A percentile compares a stretch with the other conserved stretches of the same genome.
Evolutionary conservation across 805 yeast species (phyloP).

Genomic region (Hanseniaspora thailandica): DNA sequence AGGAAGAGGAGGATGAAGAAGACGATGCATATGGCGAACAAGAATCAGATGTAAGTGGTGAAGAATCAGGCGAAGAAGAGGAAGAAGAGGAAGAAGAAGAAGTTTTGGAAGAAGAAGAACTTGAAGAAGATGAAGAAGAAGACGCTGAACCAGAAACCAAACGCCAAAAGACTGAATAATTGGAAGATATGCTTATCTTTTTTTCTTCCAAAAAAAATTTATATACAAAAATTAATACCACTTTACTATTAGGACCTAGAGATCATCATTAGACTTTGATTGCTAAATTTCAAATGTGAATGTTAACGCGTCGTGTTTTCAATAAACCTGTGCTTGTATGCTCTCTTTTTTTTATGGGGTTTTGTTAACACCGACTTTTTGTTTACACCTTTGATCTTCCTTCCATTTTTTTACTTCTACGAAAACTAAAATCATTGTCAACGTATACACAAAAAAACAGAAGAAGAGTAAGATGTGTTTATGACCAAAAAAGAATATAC

Average conservation of each 20-base stretch:
- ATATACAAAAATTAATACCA: too few relatives aligned
- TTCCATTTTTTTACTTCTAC: neutral
- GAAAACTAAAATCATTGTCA: neutral
- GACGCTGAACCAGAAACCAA: conserved; percentile 18
- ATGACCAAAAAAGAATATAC: too few relatives aligned
- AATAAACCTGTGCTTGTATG: too few relatives aligned
- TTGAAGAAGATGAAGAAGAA: conserved; percentile 27
- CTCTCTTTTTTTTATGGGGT: neutral
- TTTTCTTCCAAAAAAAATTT: too few relatives aligned
- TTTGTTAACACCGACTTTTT: neutral
- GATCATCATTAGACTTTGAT: neutral
- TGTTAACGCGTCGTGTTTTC: neutral
- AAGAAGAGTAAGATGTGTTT: too few relatives aligned
- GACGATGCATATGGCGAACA: conserved; percentile 40
- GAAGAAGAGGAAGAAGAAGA: conserved; percentile 34
- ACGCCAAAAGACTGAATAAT: conserved; percentile 29
- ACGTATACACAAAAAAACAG: neutral
- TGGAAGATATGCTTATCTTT: too few relatives aligned
- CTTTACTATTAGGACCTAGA: neutral
- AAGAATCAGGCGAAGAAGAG: conserved; percentile 32
- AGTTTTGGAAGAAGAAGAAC: conserved; percentile 32
- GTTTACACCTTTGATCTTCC: neutral
- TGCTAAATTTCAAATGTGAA: too few relatives aligned
- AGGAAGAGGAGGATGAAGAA: conserved; percentile 40
- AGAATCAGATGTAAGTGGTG: conserved; percentile 36